These are phyloP conservation scores for Jamesozyma spencerorum DNA, from an alignment of 805 yeast genomes.

Conservation along the genomic window DNA sequence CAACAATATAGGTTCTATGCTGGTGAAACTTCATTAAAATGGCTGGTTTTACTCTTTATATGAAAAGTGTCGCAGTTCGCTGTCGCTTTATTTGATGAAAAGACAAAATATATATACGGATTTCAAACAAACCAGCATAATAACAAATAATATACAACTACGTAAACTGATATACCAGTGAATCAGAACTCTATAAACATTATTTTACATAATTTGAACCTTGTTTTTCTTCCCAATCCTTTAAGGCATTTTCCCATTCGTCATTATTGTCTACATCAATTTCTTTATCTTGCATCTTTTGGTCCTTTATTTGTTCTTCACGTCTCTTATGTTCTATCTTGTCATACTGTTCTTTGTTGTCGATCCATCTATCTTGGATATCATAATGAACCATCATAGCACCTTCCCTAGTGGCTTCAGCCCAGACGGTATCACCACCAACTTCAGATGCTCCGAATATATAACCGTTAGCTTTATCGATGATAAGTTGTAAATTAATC, in stretches of 20 bases:
- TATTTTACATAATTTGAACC: conserved; percentile 24
- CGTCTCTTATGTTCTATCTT: conserved; percentile 43
- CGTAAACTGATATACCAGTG: not conserved
- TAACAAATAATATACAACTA: too few relatives aligned
- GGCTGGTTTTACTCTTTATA: too few relatives aligned
- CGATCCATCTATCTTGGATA: conserved; percentile 93
- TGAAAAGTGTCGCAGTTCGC: too few relatives aligned
- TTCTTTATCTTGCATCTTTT: conserved; percentile 34
- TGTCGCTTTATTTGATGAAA: too few relatives aligned
- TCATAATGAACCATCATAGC: conserved; percentile 49
- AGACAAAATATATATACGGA: too few relatives aligned
- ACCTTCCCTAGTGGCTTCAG: conserved; percentile 85
- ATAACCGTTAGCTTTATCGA: conserved; percentile 92
- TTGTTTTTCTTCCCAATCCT: conserved; percentile 46
- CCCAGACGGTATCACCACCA: conserved; percentile 97
- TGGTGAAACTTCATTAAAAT: too few relatives aligned
- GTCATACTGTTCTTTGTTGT: conserved; percentile 70
- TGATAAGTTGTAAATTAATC: conserved; percentile 66
- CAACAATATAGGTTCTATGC: too few relatives aligned
- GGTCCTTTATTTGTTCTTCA: conserved; percentile 34
- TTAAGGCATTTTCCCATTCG: conserved; percentile 60
- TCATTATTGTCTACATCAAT: conserved; percentile 55
- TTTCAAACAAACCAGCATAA: too few relatives aligned
- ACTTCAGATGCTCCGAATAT: conserved; percentile 86
- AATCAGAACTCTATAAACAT: not conserved